Evolutionary conservation across 78 protist genomes (phyloP), one percentile per base, ranked within the genome.

Genomic region (Protostelium mycophagum): DNA sequence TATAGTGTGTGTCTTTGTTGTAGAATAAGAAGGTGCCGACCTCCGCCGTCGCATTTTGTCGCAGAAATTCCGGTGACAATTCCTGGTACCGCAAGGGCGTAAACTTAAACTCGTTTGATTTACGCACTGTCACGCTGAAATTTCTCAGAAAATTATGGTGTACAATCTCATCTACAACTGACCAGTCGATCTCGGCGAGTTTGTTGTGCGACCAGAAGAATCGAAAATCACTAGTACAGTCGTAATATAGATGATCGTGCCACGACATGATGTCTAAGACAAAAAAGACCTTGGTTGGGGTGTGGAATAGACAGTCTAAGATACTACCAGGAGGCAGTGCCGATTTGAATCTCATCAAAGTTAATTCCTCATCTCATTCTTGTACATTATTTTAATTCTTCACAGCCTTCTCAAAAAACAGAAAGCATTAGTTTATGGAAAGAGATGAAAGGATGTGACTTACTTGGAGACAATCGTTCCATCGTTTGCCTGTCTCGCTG

Each of bases 201-300:
- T 93, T 93, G n/a, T 83, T 28, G 34, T 87, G 36, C 83, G 83
- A 89, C 95, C 95, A 93, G 87, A 93, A 93, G 92, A 89, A 89
- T 85, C 96, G 87, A 87, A 95, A 95, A 34, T 95, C 96, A 0
- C 91, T 92, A 23, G 88, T 88, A 34, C 91, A 92, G 84, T 95
- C 96, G 28, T 91, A 92, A 34, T 87, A 34, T 23, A 86, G 36
- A 34, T 89, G 89, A 34, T 90, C 96, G 86, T 91, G 89, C 96
- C 96, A 95, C 38, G 91, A 85, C 90, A 95, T 63, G 34, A 95
- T 38, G 38, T 95, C 96, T 28, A 95, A 38, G 25, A 95, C 91
- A 73, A 87, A 91, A 29, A 85, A 83, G 0, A 34, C 85, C 0
- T 35, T 51, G 73, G 5, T 51, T 51, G 5, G 73, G 31, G 16